phyloP scores from a whole-genome alignment of 2,329 filamentous ascomycete species.

The Ascochyta pisi region DNA sequence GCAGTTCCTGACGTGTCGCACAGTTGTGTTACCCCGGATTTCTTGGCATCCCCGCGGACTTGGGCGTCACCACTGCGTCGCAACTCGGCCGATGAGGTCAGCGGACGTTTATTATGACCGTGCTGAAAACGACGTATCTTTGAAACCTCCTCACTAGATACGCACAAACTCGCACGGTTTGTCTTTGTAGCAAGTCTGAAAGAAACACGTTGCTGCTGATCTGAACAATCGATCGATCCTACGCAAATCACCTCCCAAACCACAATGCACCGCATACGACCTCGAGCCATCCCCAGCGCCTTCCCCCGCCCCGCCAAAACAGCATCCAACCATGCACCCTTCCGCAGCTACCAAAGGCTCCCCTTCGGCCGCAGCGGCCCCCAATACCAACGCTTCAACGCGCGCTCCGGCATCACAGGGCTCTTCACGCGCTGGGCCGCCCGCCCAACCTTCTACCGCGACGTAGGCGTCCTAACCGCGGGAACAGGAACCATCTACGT shows the following conservation, averaged over 20 bases:
- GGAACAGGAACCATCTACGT: slow-evolving; percentile 66
- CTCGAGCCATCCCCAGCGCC: slow-evolving; percentile 7
- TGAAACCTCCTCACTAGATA: too few species aligned
- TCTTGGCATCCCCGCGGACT: slow-evolving; percentile 17
- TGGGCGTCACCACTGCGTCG: slow-evolving; percentile 2
- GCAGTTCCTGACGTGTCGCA: neutral
- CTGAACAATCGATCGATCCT: too few species aligned
- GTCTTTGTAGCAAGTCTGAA: too few species aligned
- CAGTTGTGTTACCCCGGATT: slow-evolving; percentile 2
- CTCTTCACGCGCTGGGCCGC: slow-evolving; percentile 50
- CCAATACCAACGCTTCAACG: slow-evolving; percentile 42
- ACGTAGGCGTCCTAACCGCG: slow-evolving; percentile 52
- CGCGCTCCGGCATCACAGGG: slow-evolving; percentile 24
- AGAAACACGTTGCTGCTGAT: too few species aligned
- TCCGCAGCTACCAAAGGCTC: slow-evolving; percentile 34
- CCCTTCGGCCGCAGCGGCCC: slow-evolving; percentile 29
- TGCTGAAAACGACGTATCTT: too few species aligned
- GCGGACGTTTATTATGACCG: too few species aligned
- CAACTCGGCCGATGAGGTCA: neutral
- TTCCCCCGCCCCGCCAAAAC: slow-evolving; percentile 4
- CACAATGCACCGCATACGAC: slow-evolving; percentile 30
- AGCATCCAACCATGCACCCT: slow-evolving; percentile 9
- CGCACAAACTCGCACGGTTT: too few species aligned
- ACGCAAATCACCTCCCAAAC: neutral
- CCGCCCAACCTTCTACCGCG: slow-evolving; percentile 56